Evolutionary conservation across 116 monocot species (phyloP).

Genomic region (Posidonia oceanica): DNA sequence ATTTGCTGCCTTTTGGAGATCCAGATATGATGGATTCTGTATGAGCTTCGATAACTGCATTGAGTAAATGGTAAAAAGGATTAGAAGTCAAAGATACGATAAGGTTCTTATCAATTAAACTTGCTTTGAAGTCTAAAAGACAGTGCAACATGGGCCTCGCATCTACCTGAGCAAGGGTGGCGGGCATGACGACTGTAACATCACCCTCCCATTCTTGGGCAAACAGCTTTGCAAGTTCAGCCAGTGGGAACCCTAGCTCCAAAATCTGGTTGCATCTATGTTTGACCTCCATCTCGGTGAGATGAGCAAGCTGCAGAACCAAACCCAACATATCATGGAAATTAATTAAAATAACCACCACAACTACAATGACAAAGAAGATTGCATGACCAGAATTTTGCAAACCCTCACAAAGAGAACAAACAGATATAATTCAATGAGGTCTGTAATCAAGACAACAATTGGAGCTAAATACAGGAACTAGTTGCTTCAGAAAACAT

Average conservation of each 20-base stretch:
- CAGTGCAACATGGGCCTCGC: neutral
- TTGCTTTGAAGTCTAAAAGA: too few species aligned
- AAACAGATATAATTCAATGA: too few species aligned
- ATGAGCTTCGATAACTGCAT: constrained; percentile 81
- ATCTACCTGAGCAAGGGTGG: constrained; percentile 30
- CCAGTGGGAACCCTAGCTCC: constrained; percentile 85
- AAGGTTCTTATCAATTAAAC: too few species aligned
- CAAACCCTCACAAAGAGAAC: too few species aligned
- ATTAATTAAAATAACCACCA: too few species aligned
- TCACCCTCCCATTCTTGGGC: constrained; percentile 99
- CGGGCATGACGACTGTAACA: constrained; percentile 91
- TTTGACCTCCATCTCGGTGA: constrained; percentile 89
- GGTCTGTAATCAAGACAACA: too few species aligned
- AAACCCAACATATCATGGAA: too few species aligned
- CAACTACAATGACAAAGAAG: too few species aligned
- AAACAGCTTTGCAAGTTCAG: constrained; percentile 78
- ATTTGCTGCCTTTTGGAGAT: constrained; percentile 84
- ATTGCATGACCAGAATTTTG: too few species aligned
- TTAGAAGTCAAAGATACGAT: neutral
- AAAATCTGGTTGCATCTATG: constrained; percentile 92
- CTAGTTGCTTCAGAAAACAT: too few species aligned
- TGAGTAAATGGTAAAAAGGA: neutral
- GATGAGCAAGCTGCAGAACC: constrained; percentile 59
- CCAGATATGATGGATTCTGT: constrained; percentile 66
- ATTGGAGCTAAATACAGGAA: too few species aligned